Conservation (phyloP, 208 protist genomes). For the Borovskyia barvae region DNA sequence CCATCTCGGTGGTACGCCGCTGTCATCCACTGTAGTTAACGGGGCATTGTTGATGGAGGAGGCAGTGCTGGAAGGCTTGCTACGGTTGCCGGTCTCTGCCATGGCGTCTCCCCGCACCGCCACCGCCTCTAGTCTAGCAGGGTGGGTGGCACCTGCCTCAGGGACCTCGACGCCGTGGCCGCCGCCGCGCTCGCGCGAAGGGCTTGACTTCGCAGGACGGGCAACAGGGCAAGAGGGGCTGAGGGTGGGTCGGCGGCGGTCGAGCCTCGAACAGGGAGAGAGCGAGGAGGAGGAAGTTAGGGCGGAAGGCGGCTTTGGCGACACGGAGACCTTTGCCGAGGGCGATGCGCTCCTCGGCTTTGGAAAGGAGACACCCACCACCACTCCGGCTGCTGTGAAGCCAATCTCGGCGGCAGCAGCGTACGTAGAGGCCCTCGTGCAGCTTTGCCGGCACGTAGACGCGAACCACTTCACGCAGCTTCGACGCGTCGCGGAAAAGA, state of each 20-base stretch:
- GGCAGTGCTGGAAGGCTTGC: constrained; percentile 38
- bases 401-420: constrained; percentile 1
- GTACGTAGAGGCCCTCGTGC: constrained; percentile 49
- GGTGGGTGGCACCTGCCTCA: neutral
- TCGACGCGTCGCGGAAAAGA: constrained; percentile 44
- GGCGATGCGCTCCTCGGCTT: constrained; percentile 24
- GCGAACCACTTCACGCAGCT: constrained; percentile 35
- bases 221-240: no score
- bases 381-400: no score
- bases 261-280: no score
- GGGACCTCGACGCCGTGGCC: neutral
- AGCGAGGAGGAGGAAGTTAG: neutral
- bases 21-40: neutral
- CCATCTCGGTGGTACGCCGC: neutral
- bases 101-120: neutral
- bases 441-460: constrained; percentile 49
- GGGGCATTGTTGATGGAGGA: constrained; percentile 19
- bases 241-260: no score
- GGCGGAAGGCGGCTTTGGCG: neutral
- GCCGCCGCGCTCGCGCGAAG: neutral
- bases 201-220: constrained; percentile 82
- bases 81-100: constrained; percentile 29
- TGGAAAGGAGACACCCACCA: no score
- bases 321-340: constrained; percentile 19
- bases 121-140: constrained; percentile 1